A percentile compares a stretch with the other conserved stretches of the same genome.
phyloP scores from a whole-genome alignment of 805 yeast genomes.

The Wickerhamiella allomyrinae region DNA sequence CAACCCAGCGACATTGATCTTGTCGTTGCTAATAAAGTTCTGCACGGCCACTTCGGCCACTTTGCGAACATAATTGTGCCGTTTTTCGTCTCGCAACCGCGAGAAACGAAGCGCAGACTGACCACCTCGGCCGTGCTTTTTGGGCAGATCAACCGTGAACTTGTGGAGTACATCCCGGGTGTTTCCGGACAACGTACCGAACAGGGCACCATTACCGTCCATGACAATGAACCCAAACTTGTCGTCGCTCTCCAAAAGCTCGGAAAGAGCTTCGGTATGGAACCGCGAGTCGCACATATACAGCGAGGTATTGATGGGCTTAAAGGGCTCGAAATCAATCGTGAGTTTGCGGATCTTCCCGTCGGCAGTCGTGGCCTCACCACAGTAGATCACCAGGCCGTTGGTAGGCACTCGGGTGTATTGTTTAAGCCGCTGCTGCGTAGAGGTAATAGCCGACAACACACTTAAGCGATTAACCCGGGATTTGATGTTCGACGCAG shows the following conservation, averaged over 20 bases:
- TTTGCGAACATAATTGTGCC: constrained; percentile 96
- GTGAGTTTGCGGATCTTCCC: constrained; percentile 96
- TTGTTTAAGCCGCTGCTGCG: constrained; percentile 89
- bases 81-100: constrained; percentile 95
- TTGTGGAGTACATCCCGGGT: constrained; percentile 93
- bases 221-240: constrained; percentile 93
- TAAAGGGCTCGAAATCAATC: constrained; percentile 96
- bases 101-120: constrained; percentile 99
- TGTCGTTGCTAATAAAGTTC: constrained; percentile 87
- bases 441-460: constrained; percentile 90
- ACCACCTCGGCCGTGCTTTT: constrained; percentile 99
- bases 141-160: constrained; percentile 93
- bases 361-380: constrained; percentile 93
- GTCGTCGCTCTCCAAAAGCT: constrained; percentile 87
- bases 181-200: constrained; percentile 92
- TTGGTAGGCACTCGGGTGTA: constrained; percentile 84
- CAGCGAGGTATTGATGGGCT: constrained; percentile 94
- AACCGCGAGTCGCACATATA: constrained; percentile 96
- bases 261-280: constrained; percentile 93
- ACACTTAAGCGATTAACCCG: constrained; percentile 95
- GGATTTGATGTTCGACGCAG: constrained; percentile 95
- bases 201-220: constrained; percentile 98
- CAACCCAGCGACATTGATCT: constrained; percentile 85
- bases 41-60: constrained; percentile 98
- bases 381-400: constrained; percentile 94